phyloP scores from a whole-genome alignment of 2,329 filamentous ascomycete species.

The Aspergillus intermedius region DNA sequence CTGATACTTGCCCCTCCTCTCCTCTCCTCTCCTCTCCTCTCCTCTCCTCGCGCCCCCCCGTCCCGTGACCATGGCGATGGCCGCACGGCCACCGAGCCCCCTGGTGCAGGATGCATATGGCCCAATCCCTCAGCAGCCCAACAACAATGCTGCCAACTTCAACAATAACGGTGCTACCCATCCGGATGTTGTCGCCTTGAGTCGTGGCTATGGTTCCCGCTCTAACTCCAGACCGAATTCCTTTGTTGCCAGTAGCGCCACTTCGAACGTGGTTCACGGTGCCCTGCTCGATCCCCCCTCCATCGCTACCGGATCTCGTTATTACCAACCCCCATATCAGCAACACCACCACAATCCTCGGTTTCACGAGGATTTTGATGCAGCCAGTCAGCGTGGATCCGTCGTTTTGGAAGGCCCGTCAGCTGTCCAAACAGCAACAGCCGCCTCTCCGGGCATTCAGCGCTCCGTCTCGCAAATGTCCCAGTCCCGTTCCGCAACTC shows the following conservation, averaged over 20 bases:
- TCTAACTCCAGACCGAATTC: slow-evolving; percentile 37
- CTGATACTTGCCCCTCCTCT: not conserved
- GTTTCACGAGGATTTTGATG: slow-evolving; percentile 35
- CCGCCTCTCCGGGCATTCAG: slow-evolving; percentile 20
- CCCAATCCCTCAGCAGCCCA: slow-evolving; percentile 17
- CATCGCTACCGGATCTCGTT: not conserved
- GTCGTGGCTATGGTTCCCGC: slow-evolving; percentile 26
- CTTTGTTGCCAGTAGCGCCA: slow-evolving; percentile 29
- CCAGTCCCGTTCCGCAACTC: slow-evolving; percentile 31
- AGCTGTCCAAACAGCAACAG: not conserved
- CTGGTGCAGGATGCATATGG: slow-evolving; percentile 35
- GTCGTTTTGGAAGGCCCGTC: slow-evolving; percentile 23
- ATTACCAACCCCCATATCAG: not conserved
- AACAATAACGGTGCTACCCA: not conserved
- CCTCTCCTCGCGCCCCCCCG: slow-evolving; percentile 7
- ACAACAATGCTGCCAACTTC: not conserved
- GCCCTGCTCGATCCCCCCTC: slow-evolving; percentile 25
- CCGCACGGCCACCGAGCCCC: slow-evolving; percentile 33
- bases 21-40: slow-evolving; percentile 1
- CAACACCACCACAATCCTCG: slow-evolving; percentile 28
- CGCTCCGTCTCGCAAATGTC: slow-evolving; percentile 39
- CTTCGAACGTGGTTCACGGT: slow-evolving; percentile 31
- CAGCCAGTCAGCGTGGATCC: slow-evolving; percentile 30
- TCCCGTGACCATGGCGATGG: slow-evolving; percentile 30
- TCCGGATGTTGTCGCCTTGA: slow-evolving; percentile 16